Percentiles rank a stretch among this genome's conserved stretches.
These are phyloP conservation scores for Cladosporium sp. DNA, from an alignment of 2,329 filamentous ascomycete species.

Conservation along the genomic window DNA sequence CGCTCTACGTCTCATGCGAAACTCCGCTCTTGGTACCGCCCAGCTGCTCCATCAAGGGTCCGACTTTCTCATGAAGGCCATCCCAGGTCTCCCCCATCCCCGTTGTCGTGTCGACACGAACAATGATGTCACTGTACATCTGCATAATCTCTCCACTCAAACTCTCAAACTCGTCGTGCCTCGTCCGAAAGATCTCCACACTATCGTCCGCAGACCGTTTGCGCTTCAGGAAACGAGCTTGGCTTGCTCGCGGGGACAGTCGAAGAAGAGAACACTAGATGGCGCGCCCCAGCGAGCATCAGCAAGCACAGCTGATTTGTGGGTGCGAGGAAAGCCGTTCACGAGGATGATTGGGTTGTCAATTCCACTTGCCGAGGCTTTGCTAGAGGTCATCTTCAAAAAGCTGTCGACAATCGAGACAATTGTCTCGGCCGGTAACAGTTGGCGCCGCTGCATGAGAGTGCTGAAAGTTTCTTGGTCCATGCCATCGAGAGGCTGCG, in stretches of 20 bases:
- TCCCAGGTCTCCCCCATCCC: background rate
- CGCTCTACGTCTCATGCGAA: background rate
- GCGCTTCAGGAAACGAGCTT: slow-evolving; percentile 7
- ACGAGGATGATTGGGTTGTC: slow-evolving; percentile 17
- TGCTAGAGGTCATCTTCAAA: slow-evolving; percentile 6
- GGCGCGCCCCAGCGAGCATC: background rate
- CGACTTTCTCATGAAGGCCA: background rate
- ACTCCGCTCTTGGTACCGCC: background rate
- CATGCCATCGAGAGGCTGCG: slow-evolving; percentile 4
- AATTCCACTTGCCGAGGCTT: background rate
- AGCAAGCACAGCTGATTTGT: background rate
- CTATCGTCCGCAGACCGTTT: background rate
- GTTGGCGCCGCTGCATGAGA: slow-evolving; percentile 11
- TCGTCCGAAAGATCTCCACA: background rate
- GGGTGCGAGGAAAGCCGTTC: slow-evolving; percentile 26
- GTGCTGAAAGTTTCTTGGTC: slow-evolving; percentile 5
- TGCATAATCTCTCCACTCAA: background rate
- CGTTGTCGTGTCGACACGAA: background rate
- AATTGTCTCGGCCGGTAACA: slow-evolving; percentile 13
- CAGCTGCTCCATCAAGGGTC: background rate
- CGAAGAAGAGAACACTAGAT: background rate
- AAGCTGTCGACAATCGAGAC: slow-evolving; percentile 18
- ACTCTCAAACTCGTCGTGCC: slow-evolving; percentile 1
- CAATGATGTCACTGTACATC: background rate
- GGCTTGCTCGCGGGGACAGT: background rate